phyloP scores from a whole-genome alignment of 441 rosid genomes.

The Adansonia gregorii region DNA sequence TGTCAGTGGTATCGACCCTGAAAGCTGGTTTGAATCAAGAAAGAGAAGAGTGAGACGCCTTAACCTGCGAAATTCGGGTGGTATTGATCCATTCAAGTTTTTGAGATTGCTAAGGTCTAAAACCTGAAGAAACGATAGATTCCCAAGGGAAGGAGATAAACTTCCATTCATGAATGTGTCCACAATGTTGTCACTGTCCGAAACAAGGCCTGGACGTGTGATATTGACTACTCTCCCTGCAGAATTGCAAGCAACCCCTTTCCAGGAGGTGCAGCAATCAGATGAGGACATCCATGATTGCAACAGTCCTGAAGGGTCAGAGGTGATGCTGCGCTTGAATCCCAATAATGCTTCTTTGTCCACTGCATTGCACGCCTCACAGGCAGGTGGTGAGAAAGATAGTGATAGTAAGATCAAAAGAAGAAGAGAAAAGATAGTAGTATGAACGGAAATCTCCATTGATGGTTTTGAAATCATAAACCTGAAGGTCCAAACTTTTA shows the following conservation, averaged over 20 bases:
- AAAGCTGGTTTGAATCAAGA: slow-evolving; percentile 53
- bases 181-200: slow-evolving; percentile 35
- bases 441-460: slow-evolving; percentile 34
- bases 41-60: slow-evolving; percentile 38
- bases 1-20: slow-evolving; percentile 49
- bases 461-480: slow-evolving; percentile 8
- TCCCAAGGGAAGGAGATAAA: slow-evolving; percentile 53
- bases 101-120: slow-evolving; percentile 60
- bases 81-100: slow-evolving; percentile 52
- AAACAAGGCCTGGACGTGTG: slow-evolving; percentile 43
- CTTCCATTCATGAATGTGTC: slow-evolving; percentile 56
- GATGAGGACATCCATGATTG: slow-evolving; percentile 48
- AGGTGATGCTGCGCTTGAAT: slow-evolving; percentile 49
- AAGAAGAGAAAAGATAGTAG: slow-evolving; percentile 1
- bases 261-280: slow-evolving; percentile 60
- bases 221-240: slow-evolving; percentile 50
- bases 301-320: slow-evolving; percentile 54
- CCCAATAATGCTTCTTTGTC: slow-evolving; percentile 54
- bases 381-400: slow-evolving; percentile 18
- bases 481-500: neutral
- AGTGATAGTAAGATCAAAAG: slow-evolving; percentile 23
- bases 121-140: slow-evolving; percentile 45
- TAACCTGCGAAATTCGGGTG: slow-evolving; percentile 47
- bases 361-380: slow-evolving; percentile 38
- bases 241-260: slow-evolving; percentile 49